A percentile compares a stretch with the other conserved stretches of the same genome.
Evolutionary conservation across 2,329 filamentous ascomycete genomes (phyloP).

Genomic region (Shiraia sp.): DNA sequence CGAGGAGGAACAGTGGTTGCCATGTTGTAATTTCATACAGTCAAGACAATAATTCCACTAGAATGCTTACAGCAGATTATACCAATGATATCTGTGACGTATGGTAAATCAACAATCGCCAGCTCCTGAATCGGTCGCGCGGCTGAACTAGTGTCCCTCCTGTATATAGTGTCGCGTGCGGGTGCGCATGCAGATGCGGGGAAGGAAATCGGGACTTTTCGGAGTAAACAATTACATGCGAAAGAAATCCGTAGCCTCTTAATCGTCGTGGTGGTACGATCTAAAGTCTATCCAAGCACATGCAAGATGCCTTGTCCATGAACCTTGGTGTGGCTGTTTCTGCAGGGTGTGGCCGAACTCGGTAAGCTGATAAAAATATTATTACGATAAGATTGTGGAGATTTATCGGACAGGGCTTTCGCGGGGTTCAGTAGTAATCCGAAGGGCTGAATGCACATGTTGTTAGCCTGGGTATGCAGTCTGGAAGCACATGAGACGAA

Average conservation of each 20-base stretch:
- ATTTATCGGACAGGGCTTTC: not conserved
- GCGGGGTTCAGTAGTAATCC: conserved; percentile 10
- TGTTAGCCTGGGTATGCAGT: conserved; percentile 9
- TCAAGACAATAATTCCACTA: conserved; percentile 6
- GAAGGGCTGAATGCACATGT: conserved; percentile 16
- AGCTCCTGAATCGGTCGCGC: conserved; percentile 17
- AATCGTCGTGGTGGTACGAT: not conserved
- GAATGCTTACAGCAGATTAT: conserved; percentile 6
- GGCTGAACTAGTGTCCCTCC: conserved; percentile 24
- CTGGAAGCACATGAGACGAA: conserved; percentile 1
- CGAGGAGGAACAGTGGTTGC: conserved; percentile 35
- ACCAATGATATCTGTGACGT: conserved; percentile 19
- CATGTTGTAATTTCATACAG: conserved; percentile 24
- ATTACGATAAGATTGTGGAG: too few relatives aligned
- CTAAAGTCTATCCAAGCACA: conserved; percentile 6
- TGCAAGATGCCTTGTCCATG: conserved; percentile 1
- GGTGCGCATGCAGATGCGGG: conserved; percentile 30
- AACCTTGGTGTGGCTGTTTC: too few relatives aligned
- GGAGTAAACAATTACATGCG: conserved; percentile 16
- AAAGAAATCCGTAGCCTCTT: conserved; percentile 2
- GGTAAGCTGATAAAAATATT: too few relatives aligned
- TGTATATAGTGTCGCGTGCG: conserved; percentile 19
- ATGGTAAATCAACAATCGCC: conserved; percentile 16
- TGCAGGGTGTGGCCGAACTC: too few relatives aligned
- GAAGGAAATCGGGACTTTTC: conserved; percentile 25